These are phyloP conservation scores for Penicillium silybi DNA, from an alignment of 495 filamentous ascomycete species.

Conservation along the genomic window DNA sequence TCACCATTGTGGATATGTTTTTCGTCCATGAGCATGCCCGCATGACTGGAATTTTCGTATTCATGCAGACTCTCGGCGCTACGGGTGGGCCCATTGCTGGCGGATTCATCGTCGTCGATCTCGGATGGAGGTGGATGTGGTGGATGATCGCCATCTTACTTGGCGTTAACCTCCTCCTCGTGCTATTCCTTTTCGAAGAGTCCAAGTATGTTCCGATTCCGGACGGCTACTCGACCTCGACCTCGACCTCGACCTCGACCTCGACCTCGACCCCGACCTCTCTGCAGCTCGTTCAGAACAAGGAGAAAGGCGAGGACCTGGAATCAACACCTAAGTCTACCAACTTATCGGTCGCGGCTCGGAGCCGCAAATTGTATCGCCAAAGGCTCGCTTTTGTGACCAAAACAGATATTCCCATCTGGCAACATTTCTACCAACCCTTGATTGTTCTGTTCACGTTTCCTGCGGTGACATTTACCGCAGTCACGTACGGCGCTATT, in stretches of 20 bases:
- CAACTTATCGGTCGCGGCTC: background rate
- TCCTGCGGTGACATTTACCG: constrained; percentile 6
- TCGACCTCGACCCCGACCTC: too few species aligned
- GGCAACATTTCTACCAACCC: constrained; percentile 7
- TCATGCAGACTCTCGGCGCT: constrained; percentile 23
- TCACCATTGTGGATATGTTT: constrained; percentile 41
- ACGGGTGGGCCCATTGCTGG: constrained; percentile 32
- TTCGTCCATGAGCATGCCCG: constrained; percentile 38
- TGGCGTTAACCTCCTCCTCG: constrained; percentile 25
- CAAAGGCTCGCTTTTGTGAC: constrained; percentile 9
- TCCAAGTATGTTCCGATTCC: constrained; percentile 22
- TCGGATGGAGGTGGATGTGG: constrained; percentile 43
- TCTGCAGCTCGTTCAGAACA: background rate
- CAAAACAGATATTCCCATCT: constrained; percentile 9
- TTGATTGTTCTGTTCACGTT: constrained; percentile 8
- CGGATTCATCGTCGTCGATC: constrained; percentile 32
- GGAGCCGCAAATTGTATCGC: constrained; percentile 5
- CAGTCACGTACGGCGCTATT: constrained; percentile 4
- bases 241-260: too few species aligned
- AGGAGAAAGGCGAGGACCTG: background rate
- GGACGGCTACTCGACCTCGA: background rate
- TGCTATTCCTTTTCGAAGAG: constrained; percentile 36
- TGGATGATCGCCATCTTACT: constrained; percentile 41
- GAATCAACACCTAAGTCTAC: too few species aligned
- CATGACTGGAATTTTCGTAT: constrained; percentile 38